phyloP scores from a whole-genome alignment of 148 eudicot species.

The Amaranthus palmeri region DNA sequence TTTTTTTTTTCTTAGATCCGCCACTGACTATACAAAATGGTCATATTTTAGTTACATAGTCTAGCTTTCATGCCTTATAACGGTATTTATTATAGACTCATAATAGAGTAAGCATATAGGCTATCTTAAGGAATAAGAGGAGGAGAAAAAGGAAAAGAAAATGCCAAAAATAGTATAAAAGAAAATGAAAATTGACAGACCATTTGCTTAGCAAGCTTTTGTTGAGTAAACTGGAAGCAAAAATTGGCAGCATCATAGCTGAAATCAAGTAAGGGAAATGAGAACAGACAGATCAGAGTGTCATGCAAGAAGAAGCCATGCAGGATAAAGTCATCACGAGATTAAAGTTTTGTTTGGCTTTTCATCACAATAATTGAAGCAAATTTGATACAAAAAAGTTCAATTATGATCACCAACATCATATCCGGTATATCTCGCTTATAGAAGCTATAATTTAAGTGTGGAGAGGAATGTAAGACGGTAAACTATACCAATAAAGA shows the following conservation, averaged over 20 bases:
- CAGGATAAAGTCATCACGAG: conserved; percentile 4
- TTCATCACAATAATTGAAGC: neutral
- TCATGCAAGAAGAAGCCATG: conserved; percentile 1
- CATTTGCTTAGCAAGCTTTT: conserved; percentile 5
- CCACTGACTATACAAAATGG: no score
- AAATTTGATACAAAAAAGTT: neutral
- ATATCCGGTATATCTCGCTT: no score
- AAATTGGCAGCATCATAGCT: conserved; percentile 8
- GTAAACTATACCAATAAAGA: no score
- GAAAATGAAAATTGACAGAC: neutral
- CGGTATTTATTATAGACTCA: no score
- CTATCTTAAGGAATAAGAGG: no score
- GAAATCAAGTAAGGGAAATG: conserved; percentile 3
- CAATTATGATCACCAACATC: neutral
- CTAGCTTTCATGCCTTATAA: no score
- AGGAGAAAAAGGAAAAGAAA: neutral
- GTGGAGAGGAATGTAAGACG: no score
- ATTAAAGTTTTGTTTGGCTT: neutral
- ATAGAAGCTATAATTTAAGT: no score
- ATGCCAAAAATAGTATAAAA: neutral
- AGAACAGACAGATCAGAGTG: conserved; percentile 5
- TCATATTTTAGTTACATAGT: no score
- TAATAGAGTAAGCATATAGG: no score
- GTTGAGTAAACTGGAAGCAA: conserved; percentile 9
- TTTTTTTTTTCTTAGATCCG: no score